A percentile compares a stretch with the other conserved stretches of the same genome.
phyloP scores from a whole-genome alignment of 2,329 filamentous ascomycete species.

The Cercospora nicotianae region DNA sequence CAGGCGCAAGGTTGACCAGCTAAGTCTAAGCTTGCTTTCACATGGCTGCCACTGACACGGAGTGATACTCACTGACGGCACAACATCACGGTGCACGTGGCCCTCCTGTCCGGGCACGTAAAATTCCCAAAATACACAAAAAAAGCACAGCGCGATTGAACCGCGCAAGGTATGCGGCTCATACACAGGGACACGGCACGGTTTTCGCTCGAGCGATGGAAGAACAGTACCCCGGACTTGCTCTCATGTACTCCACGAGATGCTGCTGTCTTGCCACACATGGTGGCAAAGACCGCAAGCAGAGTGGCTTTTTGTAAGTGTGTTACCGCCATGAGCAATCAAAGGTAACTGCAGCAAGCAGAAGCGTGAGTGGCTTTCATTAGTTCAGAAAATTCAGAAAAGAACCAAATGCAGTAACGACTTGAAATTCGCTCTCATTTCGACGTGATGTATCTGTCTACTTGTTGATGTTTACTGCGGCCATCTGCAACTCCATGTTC shows the following conservation, averaged over 20 bases:
- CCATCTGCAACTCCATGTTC: background rate
- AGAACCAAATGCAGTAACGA: background rate
- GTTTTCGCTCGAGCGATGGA: background rate
- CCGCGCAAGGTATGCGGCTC: conserved; percentile 12
- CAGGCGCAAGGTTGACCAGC: conserved; percentile 3
- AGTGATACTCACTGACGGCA: conserved; percentile 3
- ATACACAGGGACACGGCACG: background rate
- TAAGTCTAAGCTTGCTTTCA: conserved; percentile 7
- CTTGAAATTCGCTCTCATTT: background rate
- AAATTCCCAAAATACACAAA: background rate
- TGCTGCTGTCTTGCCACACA: background rate
- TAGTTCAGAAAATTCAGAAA: background rate
- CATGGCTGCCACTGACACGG: conserved; percentile 9
- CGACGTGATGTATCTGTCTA: background rate
- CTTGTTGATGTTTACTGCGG: background rate
- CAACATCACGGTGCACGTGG: background rate
- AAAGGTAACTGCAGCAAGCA: background rate
- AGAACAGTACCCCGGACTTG: background rate
- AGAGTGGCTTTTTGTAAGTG: background rate
- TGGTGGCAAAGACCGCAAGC: background rate
- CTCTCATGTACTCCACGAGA: background rate
- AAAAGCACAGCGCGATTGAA: conserved; percentile 3
- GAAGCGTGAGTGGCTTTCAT: background rate
- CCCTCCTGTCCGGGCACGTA: background rate
- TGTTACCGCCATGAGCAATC: background rate